phyloP scores from a whole-genome alignment of 192 early-diverging fungal genomes.

The Mortierella claussenii region DNA sequence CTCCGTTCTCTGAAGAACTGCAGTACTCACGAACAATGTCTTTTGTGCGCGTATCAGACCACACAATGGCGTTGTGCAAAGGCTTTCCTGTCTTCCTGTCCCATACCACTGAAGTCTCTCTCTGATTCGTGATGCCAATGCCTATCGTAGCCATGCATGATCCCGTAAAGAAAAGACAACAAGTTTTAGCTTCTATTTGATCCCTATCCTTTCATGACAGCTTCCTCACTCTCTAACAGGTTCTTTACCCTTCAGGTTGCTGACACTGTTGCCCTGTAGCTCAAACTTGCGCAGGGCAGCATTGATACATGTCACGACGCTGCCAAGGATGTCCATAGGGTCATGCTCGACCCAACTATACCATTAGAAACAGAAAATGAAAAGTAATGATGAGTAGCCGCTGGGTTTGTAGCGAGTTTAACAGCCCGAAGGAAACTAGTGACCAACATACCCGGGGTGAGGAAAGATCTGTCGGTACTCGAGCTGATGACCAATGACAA shows the following conservation, averaged over 20 bases:
- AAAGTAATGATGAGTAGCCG: too few species aligned
- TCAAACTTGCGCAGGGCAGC: conserved; percentile 71
- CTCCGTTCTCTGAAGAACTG: conserved; percentile 53
- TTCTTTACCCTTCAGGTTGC: conserved; percentile 52
- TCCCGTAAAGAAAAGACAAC: not conserved
- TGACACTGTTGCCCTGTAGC: conserved; percentile 65
- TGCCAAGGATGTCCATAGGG: conserved; percentile 77
- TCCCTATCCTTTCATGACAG: too few species aligned
- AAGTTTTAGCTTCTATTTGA: not conserved
- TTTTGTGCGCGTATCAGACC: conserved; percentile 89
- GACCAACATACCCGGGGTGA: conserved; percentile 68
- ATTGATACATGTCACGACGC: conserved; percentile 75
- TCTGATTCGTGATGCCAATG: conserved; percentile 95
- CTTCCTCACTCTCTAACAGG: too few species aligned
- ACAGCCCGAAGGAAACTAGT: too few species aligned
- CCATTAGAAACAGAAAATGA: conserved; percentile 4
- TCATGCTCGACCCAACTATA: conserved; percentile 90
- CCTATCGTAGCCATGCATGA: too few species aligned
- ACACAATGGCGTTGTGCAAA: conserved; percentile 89
- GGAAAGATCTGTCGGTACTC: conserved; percentile 87
- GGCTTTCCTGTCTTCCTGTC: conserved; percentile 82
- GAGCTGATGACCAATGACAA: conserved; percentile 78
- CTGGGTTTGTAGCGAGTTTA: too few species aligned
- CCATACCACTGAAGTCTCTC: conserved; percentile 94
- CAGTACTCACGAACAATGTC: conserved; percentile 73